These are phyloP conservation scores for Penicillium sp. DNA, from an alignment of 2,329 filamentous ascomycete species.

Conservation along the genomic window DNA sequence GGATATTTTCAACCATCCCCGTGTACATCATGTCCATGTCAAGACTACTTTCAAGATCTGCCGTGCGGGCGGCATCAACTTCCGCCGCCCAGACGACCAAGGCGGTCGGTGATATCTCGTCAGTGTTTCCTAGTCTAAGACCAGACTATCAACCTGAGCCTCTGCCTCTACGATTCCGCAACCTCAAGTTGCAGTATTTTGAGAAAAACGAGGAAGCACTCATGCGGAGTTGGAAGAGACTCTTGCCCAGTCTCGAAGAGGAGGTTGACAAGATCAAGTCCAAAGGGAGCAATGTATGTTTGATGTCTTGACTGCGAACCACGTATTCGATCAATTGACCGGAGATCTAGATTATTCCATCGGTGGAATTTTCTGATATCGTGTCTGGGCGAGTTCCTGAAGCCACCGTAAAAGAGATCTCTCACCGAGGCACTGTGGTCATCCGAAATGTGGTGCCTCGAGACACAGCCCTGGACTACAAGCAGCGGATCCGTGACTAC, in stretches of 20 bases:
- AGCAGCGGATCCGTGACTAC: conserved; percentile 64
- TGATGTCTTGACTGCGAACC: neutral
- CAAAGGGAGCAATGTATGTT: conserved; percentile 41
- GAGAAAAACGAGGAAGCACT: conserved; percentile 41
- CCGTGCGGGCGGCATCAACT: conserved; percentile 26
- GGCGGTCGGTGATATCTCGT: conserved; percentile 48
- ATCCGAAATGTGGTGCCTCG: conserved; percentile 64
- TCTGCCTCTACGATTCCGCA: conserved; percentile 42
- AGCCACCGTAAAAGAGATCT: conserved; percentile 50
- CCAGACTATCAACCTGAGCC: conserved; percentile 44
- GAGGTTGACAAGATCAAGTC: conserved; percentile 43
- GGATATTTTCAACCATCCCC: too few species aligned
- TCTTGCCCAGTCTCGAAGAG: conserved; percentile 39
- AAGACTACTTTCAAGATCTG: conserved; percentile 28
- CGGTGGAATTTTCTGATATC: conserved; percentile 43
- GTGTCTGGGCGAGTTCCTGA: conserved; percentile 36
- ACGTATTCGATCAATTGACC: conserved; percentile 8
- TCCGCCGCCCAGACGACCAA: conserved; percentile 32
- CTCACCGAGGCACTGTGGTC: conserved; percentile 60
- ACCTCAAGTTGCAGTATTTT: conserved; percentile 41
- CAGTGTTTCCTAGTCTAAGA: conserved; percentile 48
- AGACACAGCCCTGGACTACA: conserved; percentile 62
- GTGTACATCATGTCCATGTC: too few species aligned
- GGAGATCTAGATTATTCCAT: conserved; percentile 40
- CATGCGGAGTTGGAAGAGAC: conserved; percentile 42